These are phyloP conservation scores for Aureobasidium lini DNA, from an alignment of 2,329 filamentous ascomycete species.

Conservation along the genomic window DNA sequence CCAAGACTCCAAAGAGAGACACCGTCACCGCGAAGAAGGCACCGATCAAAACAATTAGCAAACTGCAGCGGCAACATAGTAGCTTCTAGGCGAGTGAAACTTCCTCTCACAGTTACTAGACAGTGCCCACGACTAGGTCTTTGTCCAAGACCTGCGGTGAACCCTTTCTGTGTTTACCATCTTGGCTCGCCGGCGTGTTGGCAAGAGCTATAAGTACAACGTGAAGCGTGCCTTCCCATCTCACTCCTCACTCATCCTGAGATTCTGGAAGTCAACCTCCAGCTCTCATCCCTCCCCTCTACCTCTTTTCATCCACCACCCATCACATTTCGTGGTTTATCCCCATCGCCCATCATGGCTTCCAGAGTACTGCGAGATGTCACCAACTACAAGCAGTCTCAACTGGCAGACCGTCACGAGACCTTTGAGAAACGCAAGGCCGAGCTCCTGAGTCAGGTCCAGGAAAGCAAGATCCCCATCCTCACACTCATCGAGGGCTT, in stretches of 20 bases:
- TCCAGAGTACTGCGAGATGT: slow-evolving; percentile 16
- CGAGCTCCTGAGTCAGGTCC: not conserved
- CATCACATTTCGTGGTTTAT: not conserved
- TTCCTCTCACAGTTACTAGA: not conserved
- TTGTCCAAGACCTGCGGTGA: not conserved
- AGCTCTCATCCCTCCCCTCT: not conserved
- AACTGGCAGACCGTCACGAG: slow-evolving; percentile 3
- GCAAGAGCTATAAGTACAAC: slow-evolving; percentile 9
- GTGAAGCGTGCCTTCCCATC: not conserved
- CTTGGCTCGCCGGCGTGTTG: not conserved
- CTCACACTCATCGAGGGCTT: slow-evolving; percentile 11
- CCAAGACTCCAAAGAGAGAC: slow-evolving; percentile 1
- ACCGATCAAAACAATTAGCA: not conserved
- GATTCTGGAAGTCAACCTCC: slow-evolving; percentile 4
- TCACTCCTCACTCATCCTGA: not conserved
- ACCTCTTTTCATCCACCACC: not conserved
- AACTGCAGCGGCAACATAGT: not conserved
- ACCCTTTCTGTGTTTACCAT: not conserved
- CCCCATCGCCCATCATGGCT: slow-evolving; percentile 12
- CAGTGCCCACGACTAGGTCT: not conserved
- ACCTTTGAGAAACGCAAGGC: slow-evolving; percentile 9
- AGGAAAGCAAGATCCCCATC: not conserved
- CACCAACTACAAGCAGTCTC: slow-evolving; percentile 16
- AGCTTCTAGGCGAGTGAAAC: not conserved
- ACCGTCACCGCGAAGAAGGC: slow-evolving; percentile 3